Evolutionary conservation across 2,329 filamentous ascomycete genomes (phyloP).

Genomic region (Nannizziopsis arthrosporioides): DNA sequence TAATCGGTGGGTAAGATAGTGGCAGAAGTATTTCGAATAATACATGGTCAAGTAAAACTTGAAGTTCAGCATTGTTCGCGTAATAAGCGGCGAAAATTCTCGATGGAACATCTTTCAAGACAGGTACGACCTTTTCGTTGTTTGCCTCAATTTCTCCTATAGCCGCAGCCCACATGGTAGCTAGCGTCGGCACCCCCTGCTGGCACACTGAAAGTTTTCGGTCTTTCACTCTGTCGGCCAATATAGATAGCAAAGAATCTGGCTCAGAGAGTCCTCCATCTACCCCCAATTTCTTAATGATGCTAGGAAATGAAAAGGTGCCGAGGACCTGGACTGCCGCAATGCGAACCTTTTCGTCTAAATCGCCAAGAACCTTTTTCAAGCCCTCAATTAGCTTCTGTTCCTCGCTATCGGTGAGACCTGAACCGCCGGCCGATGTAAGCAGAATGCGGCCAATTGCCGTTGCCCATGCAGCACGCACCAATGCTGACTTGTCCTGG

Average conservation of each 20-base stretch:
- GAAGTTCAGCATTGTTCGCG: slow-evolving; percentile 77
- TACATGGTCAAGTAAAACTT: slow-evolving; percentile 70
- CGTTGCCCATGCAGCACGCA: slow-evolving; percentile 77
- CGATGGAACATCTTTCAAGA: slow-evolving; percentile 72
- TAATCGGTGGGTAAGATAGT: slow-evolving; percentile 67
- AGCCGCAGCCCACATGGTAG: slow-evolving; percentile 86
- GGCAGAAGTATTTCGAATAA: slow-evolving; percentile 84
- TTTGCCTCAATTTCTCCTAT: slow-evolving; percentile 74
- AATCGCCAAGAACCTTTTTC: slow-evolving; percentile 70
- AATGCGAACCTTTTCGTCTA: slow-evolving; percentile 80
- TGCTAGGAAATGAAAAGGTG: slow-evolving; percentile 65
- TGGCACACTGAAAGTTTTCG: slow-evolving; percentile 68
- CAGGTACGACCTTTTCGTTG: slow-evolving; percentile 59
- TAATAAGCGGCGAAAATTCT: slow-evolving; percentile 81
- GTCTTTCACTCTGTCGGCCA: slow-evolving; percentile 83
- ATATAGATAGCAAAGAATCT: slow-evolving; percentile 65
- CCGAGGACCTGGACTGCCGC: slow-evolving; percentile 79
- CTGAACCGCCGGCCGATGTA: slow-evolving; percentile 85
- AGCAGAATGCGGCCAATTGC: slow-evolving; percentile 73
- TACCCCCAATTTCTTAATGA: slow-evolving; percentile 69
- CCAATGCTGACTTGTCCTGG: slow-evolving; percentile 72
- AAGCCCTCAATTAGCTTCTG: slow-evolving; percentile 60
- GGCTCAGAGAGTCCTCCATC: slow-evolving; percentile 63
- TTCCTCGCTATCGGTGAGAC: slow-evolving; percentile 74
- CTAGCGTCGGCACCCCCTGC: slow-evolving; percentile 74